Conservation (phyloP, 495 filamentous ascomycete genomes). For the Poronia punctata region DNA sequence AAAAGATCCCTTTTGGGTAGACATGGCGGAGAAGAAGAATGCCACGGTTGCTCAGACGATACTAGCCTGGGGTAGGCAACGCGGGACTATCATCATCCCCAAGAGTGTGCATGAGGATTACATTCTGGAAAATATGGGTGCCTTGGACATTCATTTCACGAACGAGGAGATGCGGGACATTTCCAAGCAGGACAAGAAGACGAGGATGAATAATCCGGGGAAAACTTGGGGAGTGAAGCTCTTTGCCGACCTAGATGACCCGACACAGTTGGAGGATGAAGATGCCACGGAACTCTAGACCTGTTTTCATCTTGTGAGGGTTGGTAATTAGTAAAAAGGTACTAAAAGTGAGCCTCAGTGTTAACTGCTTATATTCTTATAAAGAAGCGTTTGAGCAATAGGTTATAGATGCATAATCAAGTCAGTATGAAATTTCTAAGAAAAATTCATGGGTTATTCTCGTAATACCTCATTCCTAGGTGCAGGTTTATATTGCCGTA, state of each 20-base stretch:
- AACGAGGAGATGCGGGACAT: constrained; percentile 48
- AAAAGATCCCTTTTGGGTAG: constrained; percentile 52
- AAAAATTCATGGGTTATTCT: too few species aligned
- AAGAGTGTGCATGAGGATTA: constrained; percentile 46
- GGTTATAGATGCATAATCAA: too few species aligned
- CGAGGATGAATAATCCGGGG: constrained; percentile 55
- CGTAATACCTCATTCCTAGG: too few species aligned
- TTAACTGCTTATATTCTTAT: too few species aligned
- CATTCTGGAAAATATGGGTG: constrained; percentile 18
- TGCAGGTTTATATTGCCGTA: too few species aligned
- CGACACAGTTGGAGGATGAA: constrained; percentile 11
- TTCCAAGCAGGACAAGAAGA: constrained; percentile 44
- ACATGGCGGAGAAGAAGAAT: constrained; percentile 56
- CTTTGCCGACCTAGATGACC: constrained; percentile 45
- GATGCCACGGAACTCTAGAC: not conserved
- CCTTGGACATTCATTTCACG: constrained; percentile 14
- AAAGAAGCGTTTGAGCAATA: too few species aligned
- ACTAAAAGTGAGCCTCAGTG: too few species aligned
- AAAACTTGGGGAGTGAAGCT: constrained; percentile 50
- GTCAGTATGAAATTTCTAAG: too few species aligned
- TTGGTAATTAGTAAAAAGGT: not conserved
- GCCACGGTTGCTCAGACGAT: constrained; percentile 57
- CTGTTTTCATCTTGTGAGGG: not conserved
- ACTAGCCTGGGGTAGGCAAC: constrained; percentile 57
- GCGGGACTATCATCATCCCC: constrained; percentile 58